Base-by-base conservation (phyloP, 177 flowering plant species). In the Tripterygium wilfordii region DNA sequence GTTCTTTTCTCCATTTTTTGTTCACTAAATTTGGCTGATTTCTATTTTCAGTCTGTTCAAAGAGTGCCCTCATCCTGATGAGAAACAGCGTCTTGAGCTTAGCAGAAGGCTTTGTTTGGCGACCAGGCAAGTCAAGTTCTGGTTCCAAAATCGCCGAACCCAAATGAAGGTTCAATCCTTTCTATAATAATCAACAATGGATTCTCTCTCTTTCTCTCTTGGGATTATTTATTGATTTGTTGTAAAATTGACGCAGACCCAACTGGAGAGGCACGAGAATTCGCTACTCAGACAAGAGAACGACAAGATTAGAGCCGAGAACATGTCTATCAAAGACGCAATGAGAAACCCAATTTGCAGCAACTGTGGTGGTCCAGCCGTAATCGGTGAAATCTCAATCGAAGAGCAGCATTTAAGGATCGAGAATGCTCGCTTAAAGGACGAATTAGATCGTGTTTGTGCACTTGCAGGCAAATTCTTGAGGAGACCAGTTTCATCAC, bases 91-190 rank as follows among this genome's bases (percentile, higher is more conserved):
- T 57, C 17, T 78, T 64, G 96, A 92, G 58, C 81, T 88, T 5
- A 88, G 96, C 67, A 80, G 36, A 57, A 68, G 94, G 62, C 83
- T 92, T 37, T 69, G 68, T 57, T 72, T 92, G 63, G 98, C 86
- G 47, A 82, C 83, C 28, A 72, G 94, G 45, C 98, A 92, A 61
- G 96, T 92, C 48, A 92, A 92, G 77, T 92, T 92, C 66, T 92
- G 98, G 98, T 92, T 92, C 51, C 98, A 92, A 60, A 92, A 92
- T 49, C 77, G 96, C 9, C 74, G 99, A 1, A 92, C 96, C 37
- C 99, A 92, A 44, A 92, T 92, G 96, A 92, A 91, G 95, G 98
- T 85, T n/a, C n/a, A n/a, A n/a, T n/a, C n/a, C n/a, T n/a, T n/a
- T n/a, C n/a, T n/a, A n/a, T n/a, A n/a, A n/a, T n/a, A n/a, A n/a